Evolutionary conservation across 352 stramenopile genomes (phyloP).

Genomic region (Pythium angustatum): DNA sequence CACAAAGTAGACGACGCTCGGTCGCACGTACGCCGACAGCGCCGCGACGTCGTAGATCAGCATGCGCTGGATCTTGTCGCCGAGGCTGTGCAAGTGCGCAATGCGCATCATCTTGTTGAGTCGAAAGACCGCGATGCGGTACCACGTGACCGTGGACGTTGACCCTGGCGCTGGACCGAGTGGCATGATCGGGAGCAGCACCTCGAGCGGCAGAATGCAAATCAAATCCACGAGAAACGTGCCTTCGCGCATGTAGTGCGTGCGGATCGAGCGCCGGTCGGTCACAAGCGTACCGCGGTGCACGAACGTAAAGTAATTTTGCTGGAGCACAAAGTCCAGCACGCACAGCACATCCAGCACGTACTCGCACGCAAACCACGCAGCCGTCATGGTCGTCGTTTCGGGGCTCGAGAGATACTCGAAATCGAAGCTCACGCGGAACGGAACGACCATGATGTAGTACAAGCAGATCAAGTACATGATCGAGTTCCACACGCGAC

Average conservation of each 20-base stretch:
- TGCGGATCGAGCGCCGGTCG: constrained; percentile 33
- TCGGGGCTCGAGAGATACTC: constrained; percentile 26
- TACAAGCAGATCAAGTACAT: constrained; percentile 40
- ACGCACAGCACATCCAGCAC: constrained; percentile 39
- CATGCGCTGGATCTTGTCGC: constrained; percentile 48
- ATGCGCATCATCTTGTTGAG: constrained; percentile 57
- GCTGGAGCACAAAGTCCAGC: constrained; percentile 56
- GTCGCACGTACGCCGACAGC: constrained; percentile 1
- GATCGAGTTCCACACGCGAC: constrained; percentile 28
- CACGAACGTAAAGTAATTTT: constrained; percentile 53
- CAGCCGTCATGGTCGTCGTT: constrained; percentile 2
- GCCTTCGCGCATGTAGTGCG: constrained; percentile 44
- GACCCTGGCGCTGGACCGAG: background rate
- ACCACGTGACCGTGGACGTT: constrained; percentile 34
- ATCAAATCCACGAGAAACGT: constrained; percentile 54
- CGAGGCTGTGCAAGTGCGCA: constrained; percentile 51
- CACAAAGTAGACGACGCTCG: constrained; percentile 41
- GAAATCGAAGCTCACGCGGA: constrained; percentile 36
- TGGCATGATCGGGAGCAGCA: constrained; percentile 20
- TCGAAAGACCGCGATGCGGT: constrained; percentile 46
- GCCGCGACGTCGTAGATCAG: constrained; percentile 56
- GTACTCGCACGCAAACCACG: constrained; percentile 41
- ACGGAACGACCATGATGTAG: constrained; percentile 39
- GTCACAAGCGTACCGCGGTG: constrained; percentile 43
- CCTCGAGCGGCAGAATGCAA: constrained; percentile 46